These are phyloP conservation scores for Melastoma malabathricum DNA, from an alignment of 345 rosid species.

Conservation along the genomic window DNA sequence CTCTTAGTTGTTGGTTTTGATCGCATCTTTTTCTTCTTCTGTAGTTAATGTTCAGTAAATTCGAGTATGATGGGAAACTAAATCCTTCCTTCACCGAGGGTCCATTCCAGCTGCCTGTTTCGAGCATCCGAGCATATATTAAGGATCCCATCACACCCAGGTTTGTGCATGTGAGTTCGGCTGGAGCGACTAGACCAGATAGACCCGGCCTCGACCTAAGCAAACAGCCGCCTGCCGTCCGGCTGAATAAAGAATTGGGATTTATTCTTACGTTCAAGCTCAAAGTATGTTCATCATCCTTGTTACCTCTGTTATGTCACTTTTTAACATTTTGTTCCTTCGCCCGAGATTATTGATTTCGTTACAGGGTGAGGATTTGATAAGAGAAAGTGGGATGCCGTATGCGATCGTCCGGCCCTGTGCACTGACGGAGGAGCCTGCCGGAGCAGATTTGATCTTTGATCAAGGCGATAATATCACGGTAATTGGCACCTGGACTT, in stretches of 20 bases:
- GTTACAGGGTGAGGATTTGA: constrained; percentile 66
- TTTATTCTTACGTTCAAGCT: constrained; percentile 78
- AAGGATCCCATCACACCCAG: constrained; percentile 82
- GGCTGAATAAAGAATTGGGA: constrained; percentile 89
- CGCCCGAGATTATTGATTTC: neutral
- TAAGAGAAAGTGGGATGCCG: constrained; percentile 83
- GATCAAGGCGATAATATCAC: constrained; percentile 90
- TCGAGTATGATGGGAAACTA: constrained; percentile 86
- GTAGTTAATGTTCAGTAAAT: constrained; percentile 98
- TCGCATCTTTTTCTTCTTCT: constrained; percentile 5
- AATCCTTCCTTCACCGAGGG: constrained; percentile 86
- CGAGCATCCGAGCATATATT: constrained; percentile 44
- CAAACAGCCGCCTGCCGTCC: constrained; percentile 93
- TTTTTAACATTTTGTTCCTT: too few relatives aligned
- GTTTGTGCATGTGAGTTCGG: constrained; percentile 91
- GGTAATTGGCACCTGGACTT: constrained; percentile 20
- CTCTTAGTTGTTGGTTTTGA: neutral
- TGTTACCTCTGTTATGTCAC: too few relatives aligned
- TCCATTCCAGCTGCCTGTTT: constrained; percentile 67
- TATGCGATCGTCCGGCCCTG: constrained; percentile 82
- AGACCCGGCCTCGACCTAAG: constrained; percentile 89
- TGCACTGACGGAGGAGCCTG: constrained; percentile 92
- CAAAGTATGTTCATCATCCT: constrained; percentile 37
- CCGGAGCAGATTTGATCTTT: constrained; percentile 86
- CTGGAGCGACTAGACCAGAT: constrained; percentile 91